phyloP scores from a whole-genome alignment of 176 grass and related monocot genomes.

The Carex cristatella region DNA sequence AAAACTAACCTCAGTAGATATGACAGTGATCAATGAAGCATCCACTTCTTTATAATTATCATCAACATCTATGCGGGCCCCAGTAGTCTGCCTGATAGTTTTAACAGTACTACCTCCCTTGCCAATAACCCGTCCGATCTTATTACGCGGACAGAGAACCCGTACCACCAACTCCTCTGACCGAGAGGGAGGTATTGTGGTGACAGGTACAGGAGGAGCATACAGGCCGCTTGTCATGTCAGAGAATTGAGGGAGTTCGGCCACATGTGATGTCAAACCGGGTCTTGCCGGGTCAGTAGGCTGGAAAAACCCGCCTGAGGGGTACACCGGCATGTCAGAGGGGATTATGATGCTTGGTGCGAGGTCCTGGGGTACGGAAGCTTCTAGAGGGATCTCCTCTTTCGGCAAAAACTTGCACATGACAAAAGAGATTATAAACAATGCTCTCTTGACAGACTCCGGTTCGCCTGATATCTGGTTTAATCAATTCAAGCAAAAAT shows the following conservation, averaged over 20 bases:
- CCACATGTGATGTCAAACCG: constrained; percentile 40
- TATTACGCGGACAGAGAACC: constrained; percentile 80
- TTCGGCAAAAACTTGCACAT: constrained; percentile 81
- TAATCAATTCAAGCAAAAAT: constrained; percentile 18
- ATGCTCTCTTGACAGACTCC: constrained; percentile 67
- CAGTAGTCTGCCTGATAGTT: constrained; percentile 78
- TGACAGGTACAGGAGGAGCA: constrained; percentile 58
- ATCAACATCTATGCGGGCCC: constrained; percentile 82
- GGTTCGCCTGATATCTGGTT: constrained; percentile 72
- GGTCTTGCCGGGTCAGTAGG: constrained; percentile 45
- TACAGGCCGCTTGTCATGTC: constrained; percentile 52
- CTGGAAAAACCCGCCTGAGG: constrained; percentile 51
- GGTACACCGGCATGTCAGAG: constrained; percentile 75
- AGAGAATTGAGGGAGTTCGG: constrained; percentile 43
- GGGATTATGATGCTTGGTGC: constrained; percentile 72
- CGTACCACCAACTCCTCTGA: constrained; percentile 66
- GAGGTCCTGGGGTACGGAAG: constrained; percentile 52
- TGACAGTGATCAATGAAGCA: constrained; percentile 74
- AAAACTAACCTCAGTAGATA: constrained; percentile 66
- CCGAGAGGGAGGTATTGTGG: constrained; percentile 52
- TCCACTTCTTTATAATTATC: constrained; percentile 70
- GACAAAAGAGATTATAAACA: constrained; percentile 73
- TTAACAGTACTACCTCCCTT: constrained; percentile 85
- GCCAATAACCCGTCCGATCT: constrained; percentile 92
- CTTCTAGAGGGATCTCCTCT: constrained; percentile 78